phyloP scores from a whole-genome alignment of 805 yeast genomes.

The Nakazawaea wickerhamii region DNA sequence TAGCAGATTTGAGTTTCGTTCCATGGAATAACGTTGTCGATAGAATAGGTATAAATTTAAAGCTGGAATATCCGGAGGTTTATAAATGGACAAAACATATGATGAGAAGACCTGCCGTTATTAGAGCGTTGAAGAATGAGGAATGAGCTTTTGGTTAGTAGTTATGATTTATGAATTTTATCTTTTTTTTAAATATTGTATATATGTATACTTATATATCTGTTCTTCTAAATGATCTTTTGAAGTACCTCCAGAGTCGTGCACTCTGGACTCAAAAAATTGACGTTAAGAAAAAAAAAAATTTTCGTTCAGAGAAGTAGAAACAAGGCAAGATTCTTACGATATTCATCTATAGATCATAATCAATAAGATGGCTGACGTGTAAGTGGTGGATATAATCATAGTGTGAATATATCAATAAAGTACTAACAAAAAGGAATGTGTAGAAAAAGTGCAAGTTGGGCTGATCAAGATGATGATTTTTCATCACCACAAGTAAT shows the following conservation, averaged over 20 bases:
- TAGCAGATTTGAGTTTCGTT: slow-evolving; percentile 89
- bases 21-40: slow-evolving; percentile 98
- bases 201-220: too few species aligned
- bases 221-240: too few species aligned
- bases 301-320: neutral
- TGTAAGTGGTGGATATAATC: slow-evolving; percentile 3
- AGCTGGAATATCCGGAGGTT: slow-evolving; percentile 88
- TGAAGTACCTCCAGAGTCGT: neutral
- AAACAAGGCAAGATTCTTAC: too few species aligned
- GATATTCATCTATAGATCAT: too few species aligned
- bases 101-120: slow-evolving; percentile 93
- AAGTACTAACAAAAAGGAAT: slow-evolving; percentile 1
- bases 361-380: slow-evolving; percentile 9
- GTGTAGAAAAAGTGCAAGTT: slow-evolving; percentile 21
- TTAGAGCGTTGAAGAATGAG: slow-evolving; percentile 78
- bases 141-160: slow-evolving; percentile 16
- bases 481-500: slow-evolving; percentile 71
- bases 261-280: neutral
- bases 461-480: slow-evolving; percentile 75
- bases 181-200: too few species aligned
- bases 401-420: too few species aligned
- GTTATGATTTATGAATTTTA: neutral
- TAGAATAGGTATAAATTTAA: slow-evolving; percentile 82
- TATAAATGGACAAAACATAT: slow-evolving; percentile 92
- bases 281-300: neutral